phyloP scores from a whole-genome alignment of 345 rosid genomes.

The Ceriops decandra region DNA sequence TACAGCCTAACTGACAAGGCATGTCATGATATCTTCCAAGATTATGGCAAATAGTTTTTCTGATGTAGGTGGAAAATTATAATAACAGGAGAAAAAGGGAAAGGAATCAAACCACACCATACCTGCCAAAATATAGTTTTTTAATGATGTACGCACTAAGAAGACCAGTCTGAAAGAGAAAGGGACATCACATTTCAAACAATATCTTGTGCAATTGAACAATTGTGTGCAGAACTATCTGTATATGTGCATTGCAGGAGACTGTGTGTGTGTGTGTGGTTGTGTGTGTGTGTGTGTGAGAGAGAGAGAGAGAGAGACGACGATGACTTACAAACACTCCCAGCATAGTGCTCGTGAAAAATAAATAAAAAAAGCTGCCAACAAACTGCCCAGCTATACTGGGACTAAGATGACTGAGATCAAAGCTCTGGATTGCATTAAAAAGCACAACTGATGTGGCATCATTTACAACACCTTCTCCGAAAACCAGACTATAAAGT shows the following conservation, averaged over 20 bases:
- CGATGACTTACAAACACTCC: constrained; percentile 65
- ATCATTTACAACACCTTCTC: constrained; percentile 99
- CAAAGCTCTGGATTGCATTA: constrained; percentile 97
- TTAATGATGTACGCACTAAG: constrained; percentile 88
- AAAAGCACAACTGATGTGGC: constrained; percentile 98
- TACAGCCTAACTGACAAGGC: not conserved
- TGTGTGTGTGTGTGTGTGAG: not conserved
- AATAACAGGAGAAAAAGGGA: constrained; percentile 5
- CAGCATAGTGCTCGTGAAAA: constrained; percentile 76
- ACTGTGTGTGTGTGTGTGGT: not conserved
- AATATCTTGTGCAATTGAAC: not conserved
- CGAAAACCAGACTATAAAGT: constrained; percentile 95
- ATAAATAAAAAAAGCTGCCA: constrained; percentile 74
- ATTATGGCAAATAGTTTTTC: not conserved
- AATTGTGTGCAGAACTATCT: not conserved
- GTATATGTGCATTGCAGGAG: no score
- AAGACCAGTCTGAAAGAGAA: constrained; percentile 68
- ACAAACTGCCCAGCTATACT: constrained; percentile 58
- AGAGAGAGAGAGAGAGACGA: constrained; percentile 20
- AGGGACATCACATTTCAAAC: constrained; percentile 11
- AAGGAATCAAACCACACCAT: constrained; percentile 8
- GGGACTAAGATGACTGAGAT: constrained; percentile 56
- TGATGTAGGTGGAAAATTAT: not conserved
- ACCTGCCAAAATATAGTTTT: constrained; percentile 94
- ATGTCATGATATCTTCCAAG: not conserved